These are phyloP conservation scores for Taiwanofungus camphoratus DNA, from an alignment of 1,284 basidiomycete genomes.

Conservation along the genomic window DNA sequence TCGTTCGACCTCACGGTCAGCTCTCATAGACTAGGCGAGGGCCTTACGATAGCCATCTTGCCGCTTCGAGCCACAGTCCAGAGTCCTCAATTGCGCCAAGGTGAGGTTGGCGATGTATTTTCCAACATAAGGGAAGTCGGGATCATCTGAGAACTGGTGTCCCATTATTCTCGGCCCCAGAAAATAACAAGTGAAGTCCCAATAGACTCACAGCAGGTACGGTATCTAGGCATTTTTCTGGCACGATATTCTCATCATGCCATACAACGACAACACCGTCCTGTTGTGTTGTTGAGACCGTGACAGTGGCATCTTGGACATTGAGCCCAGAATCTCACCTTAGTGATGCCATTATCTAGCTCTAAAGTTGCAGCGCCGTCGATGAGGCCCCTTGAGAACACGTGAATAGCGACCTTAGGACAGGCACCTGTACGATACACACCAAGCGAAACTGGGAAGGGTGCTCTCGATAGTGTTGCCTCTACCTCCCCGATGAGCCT, in stretches of 20 bases:
- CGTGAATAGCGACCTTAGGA: slow-evolving; percentile 6
- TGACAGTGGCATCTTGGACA: background rate
- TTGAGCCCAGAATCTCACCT: slow-evolving; percentile 30
- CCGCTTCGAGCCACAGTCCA: slow-evolving; percentile 74
- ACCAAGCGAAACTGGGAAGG: slow-evolving; percentile 72
- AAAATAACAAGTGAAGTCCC: slow-evolving; percentile 1
- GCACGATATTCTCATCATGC: slow-evolving; percentile 66
- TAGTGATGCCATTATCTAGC: slow-evolving; percentile 72
- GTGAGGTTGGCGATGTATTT: slow-evolving; percentile 75
- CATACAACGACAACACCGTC: slow-evolving; percentile 73
- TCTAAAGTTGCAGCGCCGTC: slow-evolving; percentile 73
- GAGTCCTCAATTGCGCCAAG: slow-evolving; percentile 67
- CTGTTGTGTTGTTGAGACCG: slow-evolving; percentile 27
- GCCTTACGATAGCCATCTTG: slow-evolving; percentile 55
- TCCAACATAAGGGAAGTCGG: slow-evolving; percentile 65
- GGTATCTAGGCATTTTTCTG: slow-evolving; percentile 65
- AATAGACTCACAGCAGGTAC: slow-evolving; percentile 43
- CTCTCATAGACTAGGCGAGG: background rate
- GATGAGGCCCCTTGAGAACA: slow-evolving; percentile 51
- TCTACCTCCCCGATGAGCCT: slow-evolving; percentile 77
- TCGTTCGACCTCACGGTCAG: slow-evolving; percentile 1
- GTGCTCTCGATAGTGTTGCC: slow-evolving; percentile 69
- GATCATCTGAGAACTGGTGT: slow-evolving; percentile 49
- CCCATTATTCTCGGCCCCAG: background rate
- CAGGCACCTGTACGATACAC: slow-evolving; percentile 17